These are phyloP conservation scores for Coriolopsis trogii DNA, from an alignment of 1,284 basidiomycete species.

Conservation along the genomic window DNA sequence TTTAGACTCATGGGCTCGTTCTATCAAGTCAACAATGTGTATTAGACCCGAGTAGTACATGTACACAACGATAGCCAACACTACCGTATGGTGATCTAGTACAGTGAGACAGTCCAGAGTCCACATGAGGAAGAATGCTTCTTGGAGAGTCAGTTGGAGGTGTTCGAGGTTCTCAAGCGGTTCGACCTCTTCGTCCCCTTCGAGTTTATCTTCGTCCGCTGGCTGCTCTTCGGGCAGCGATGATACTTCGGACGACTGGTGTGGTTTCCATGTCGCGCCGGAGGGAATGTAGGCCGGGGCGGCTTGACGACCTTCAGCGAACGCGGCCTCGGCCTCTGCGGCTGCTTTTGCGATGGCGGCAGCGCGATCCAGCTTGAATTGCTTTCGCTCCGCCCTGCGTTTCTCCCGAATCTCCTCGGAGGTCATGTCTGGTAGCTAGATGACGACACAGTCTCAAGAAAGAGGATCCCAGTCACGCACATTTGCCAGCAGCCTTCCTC, in stretches of 20 bases:
- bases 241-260: conserved; percentile 12
- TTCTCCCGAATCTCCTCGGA: conserved; percentile 88
- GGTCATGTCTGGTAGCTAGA: conserved; percentile 55
- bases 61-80: not conserved
- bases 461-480: conserved; percentile 38
- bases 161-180: conserved; percentile 81
- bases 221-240: conserved; percentile 7
- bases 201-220: conserved; percentile 15
- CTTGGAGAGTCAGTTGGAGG: conserved; percentile 88
- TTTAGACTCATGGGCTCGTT: conserved; percentile 52
- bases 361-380: conserved; percentile 92
- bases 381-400: conserved; percentile 81
- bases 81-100: conserved; percentile 63
- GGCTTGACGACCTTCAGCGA: conserved; percentile 64
- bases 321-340: conserved; percentile 74
- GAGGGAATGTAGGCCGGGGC: conserved; percentile 57
- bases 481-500: conserved; percentile 53
- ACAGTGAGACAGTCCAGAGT: conserved; percentile 86
- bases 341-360: conserved; percentile 72
- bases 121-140: conserved; percentile 92
- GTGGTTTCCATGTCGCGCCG: conserved; percentile 75
- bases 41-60: conserved; percentile 3
- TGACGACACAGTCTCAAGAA: not conserved
- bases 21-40: conserved; percentile 35
- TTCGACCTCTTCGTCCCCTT: conserved; percentile 44